Base-by-base conservation (phyloP, 169 alveolate species). In the Babesia ovata region DNA sequence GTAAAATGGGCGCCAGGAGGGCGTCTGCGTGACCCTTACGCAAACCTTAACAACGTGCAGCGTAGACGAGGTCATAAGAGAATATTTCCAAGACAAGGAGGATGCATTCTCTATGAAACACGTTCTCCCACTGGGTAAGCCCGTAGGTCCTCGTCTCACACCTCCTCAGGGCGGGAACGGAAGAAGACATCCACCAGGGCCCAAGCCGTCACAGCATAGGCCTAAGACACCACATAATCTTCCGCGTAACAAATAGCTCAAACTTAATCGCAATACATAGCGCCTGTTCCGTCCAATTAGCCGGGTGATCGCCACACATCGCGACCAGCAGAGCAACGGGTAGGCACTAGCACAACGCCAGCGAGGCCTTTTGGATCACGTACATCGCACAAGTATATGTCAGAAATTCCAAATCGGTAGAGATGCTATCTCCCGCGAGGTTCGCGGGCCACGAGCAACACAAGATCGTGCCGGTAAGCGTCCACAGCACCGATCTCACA, bases 31-130 rank as follows among this genome's bases (percentile, higher is more conserved):
- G 39, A 33, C 39, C 39, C 39, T 16, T 1, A 45, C 19, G 19
- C 50, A 8, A 45, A 10, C 14, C 10, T 13, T 45, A 62, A 17
- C 26, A 13, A 29, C 22, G 33, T 36, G 26, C 75, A 82, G 89
- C 63, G 82, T 89, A 28, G 91, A 85, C 61, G 94, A 79, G 48
- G 63, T 82, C 39, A 84, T 79, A 21, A 77, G 63, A 45, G 77
- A 82, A 52, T 89, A 89, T 73, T 89, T 83, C 75, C 70, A 86
- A 63, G 88, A 89, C 57, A 85, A 86, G 74, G 94, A 89, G 83
- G 91, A 89, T 53, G 94, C 94, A 21, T 89, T 82, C 70, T 76
- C 86, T 24, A 89, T 89, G 94, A 73, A 73, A 22, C 44, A 36
- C 19, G 46, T 48, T 17, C 65, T 82, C 72, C 60, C 66, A 28